A percentile compares a stretch with the other conserved stretches of the same genome.
phyloP scores from a whole-genome alignment of 257 asterid species.

The Solanum acaule region DNA sequence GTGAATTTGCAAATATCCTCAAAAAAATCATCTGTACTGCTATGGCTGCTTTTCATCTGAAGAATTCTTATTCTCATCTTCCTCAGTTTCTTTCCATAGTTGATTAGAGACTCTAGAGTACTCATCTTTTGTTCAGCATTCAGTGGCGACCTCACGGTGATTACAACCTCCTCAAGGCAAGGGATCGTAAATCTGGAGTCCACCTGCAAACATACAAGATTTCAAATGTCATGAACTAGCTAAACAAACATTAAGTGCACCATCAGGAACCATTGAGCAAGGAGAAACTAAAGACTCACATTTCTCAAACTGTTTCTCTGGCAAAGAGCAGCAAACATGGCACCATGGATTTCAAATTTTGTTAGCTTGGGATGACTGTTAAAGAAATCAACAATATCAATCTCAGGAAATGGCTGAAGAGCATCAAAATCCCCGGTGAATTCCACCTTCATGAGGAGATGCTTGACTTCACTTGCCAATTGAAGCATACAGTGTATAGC shows the following conservation, averaged over 20 bases:
- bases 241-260: neutral
- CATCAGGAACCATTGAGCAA: neutral
- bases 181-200: conserved; percentile 65
- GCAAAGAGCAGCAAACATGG: conserved; percentile 96
- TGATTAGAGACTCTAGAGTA: conserved; percentile 67
- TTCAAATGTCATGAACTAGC: neutral
- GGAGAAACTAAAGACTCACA: conserved; percentile 32
- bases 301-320: conserved; percentile 91
- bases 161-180: conserved; percentile 62
- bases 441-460: conserved; percentile 91
- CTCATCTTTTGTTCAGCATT: conserved; percentile 95
- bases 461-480: conserved; percentile 82
- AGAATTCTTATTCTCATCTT: conserved; percentile 81
- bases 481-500: conserved; percentile 69
- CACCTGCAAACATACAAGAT: conserved; percentile 37
- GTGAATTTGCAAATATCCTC: conserved; percentile 82
- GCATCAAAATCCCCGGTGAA: conserved; percentile 68
- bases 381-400: conserved; percentile 87
- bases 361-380: conserved; percentile 79
- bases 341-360: conserved; percentile 85
- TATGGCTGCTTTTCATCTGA: conserved; percentile 97
- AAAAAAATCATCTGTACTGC: conserved; percentile 93
- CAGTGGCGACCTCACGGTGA: conserved; percentile 82
- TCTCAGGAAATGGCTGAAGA: conserved; percentile 80
- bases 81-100: conserved; percentile 48